Evolutionary conservation across 106 monocot species (phyloP).

Genomic region (Acorus calamus): DNA sequence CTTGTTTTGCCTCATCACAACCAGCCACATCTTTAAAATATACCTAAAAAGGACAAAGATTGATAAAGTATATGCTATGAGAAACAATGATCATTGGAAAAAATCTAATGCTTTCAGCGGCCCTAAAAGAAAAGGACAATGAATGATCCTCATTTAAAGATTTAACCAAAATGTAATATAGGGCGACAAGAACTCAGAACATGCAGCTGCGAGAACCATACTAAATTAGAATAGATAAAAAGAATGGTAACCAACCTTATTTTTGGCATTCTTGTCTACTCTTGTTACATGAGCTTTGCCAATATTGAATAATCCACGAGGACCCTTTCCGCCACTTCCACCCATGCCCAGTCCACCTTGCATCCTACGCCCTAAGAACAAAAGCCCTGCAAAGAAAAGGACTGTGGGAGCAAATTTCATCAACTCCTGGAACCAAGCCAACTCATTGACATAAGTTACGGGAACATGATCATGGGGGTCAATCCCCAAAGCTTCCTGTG

Average conservation of each 20-base stretch:
- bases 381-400: constrained; percentile 56
- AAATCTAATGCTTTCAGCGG: background rate
- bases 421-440: constrained; percentile 58
- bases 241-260: constrained; percentile 46
- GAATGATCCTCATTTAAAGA: too few species aligned
- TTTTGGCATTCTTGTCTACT: constrained; percentile 96
- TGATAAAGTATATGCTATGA: background rate
- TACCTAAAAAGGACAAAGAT: constrained; percentile 25
- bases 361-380: constrained; percentile 50
- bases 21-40: constrained; percentile 97
- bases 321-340: constrained; percentile 43
- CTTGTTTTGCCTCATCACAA: constrained; percentile 98
- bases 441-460: constrained; percentile 70
- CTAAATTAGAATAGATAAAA: too few species aligned
- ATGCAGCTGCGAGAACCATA: too few species aligned
- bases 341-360: constrained; percentile 77
- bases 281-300: constrained; percentile 88
- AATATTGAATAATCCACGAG: constrained; percentile 82
- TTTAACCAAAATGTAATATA: too few species aligned
- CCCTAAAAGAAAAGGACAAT: background rate
- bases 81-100: background rate
- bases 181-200: too few species aligned
- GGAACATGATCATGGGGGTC: constrained; percentile 83
- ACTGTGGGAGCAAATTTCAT: constrained; percentile 70
- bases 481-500: constrained; percentile 67